Base-by-base conservation (phyloP, 352 stramenopile genomes). In the Globisporangium polare region DNA sequence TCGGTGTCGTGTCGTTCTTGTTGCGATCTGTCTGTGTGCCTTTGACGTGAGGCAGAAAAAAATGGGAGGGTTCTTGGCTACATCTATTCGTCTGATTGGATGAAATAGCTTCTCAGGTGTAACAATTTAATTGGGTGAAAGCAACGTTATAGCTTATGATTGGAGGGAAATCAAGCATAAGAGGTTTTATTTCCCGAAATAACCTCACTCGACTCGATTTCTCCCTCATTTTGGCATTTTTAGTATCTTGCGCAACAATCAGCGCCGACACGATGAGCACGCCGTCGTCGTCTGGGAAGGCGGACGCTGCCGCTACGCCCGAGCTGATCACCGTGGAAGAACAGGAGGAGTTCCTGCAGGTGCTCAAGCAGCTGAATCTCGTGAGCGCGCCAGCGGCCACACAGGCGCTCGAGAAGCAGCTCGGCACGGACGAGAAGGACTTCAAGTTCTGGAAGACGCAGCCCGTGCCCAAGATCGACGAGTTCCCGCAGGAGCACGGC, bases 381-480 rank as follows among this genome's bases (percentile, higher is more conserved):
- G 79, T 66, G 65, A 71, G 77, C 33, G 60, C 41, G 2, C 60
- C 52, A 4, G 4, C 63, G 5, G 60, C 67, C 33, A 58, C 62
- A 52, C 53, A 15, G 26, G 59, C 62, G 59, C 53, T n/a, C 20
- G 53, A 62, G 26, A 53, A 58, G 41, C 41, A 43, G 41, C 62
- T 80, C 10, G 45, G 22, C 45, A 31, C 20, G 45, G 55, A 61
- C 15, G 12, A 53, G 66, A 66, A 76, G 29, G 82, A 88, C 42
- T 87, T 92, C 71, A 89, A 92, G 57, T 97, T 97, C 69, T 97
- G 92, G 92, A 83, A 79, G 43, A 97, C 89, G 29, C 92, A 98
- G 71, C 90, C 89, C 1, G 89, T 97, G 55, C 88, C 77, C 5
- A 72, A 70, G 53, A 73, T 91, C 49, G 71, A 89, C 43, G 83